These are phyloP conservation scores for Aspergillus tamarii DNA, from an alignment of 2,329 filamentous ascomycete genomes.

Conservation along the genomic window DNA sequence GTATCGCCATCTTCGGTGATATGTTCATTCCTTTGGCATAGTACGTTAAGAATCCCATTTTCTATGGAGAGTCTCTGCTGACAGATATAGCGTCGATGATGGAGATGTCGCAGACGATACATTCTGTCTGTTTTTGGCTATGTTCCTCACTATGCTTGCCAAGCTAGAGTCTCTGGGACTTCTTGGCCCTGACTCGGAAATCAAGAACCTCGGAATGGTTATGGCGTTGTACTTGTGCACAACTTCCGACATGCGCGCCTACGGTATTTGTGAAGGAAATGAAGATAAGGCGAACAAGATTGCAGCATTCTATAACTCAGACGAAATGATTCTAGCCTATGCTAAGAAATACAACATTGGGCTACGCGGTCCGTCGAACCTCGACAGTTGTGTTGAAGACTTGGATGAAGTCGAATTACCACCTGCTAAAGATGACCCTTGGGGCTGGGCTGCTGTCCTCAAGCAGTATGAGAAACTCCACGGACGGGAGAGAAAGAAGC, in stretches of 20 bases:
- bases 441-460: slow-evolving; percentile 1
- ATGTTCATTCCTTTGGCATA: slow-evolving; percentile 23
- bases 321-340: slow-evolving; percentile 18
- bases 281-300: neutral
- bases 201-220: slow-evolving; percentile 42
- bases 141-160: slow-evolving; percentile 47
- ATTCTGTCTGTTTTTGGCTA: slow-evolving; percentile 9
- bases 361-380: slow-evolving; percentile 17
- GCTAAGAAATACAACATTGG: slow-evolving; percentile 23
- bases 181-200: slow-evolving; percentile 38
- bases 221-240: slow-evolving; percentile 41
- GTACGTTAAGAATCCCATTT: slow-evolving; percentile 13
- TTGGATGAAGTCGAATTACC: slow-evolving; percentile 32
- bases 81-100: slow-evolving; percentile 17
- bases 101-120: slow-evolving; percentile 2
- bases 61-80: neutral
- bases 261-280: neutral
- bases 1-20: slow-evolving; percentile 31
- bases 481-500: slow-evolving; percentile 4
- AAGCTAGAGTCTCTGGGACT: slow-evolving; percentile 37
- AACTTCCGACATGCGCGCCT: neutral
- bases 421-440: slow-evolving; percentile 3
- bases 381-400: slow-evolving; percentile 29
- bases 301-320: neutral
- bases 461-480: slow-evolving; percentile 1